Evolutionary conservation across 108 stramenopile species (phyloP).

Genomic region (Epipyxis sp.): DNA sequence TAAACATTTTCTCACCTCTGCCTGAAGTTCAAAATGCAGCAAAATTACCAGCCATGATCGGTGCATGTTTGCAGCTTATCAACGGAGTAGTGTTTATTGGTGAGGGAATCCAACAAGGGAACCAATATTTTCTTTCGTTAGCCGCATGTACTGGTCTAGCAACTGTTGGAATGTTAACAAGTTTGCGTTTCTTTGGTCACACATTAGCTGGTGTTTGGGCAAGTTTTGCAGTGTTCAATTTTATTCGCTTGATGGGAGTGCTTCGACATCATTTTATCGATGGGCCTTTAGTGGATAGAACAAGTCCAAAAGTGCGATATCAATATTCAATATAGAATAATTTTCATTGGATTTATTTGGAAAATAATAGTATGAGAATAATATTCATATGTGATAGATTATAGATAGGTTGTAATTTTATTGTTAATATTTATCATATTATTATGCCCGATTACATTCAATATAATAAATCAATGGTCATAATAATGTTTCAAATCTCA

Average conservation of each 20-base stretch:
- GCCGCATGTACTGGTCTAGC: conserved; percentile 69
- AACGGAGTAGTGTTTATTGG: conserved; percentile 82
- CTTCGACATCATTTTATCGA: conserved; percentile 61
- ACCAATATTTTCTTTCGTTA: conserved; percentile 59
- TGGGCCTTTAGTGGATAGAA: neutral
- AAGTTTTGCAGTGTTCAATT: conserved; percentile 77
- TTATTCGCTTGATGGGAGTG: conserved; percentile 66
- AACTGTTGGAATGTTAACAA: conserved; percentile 64
- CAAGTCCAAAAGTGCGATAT: no score
- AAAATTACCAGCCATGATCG: conserved; percentile 67
- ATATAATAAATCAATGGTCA: no score
- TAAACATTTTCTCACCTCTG: conserved; percentile 70
- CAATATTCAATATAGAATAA: no score
- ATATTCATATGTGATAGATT: no score
- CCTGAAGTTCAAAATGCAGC: conserved; percentile 76
- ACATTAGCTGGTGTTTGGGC: conserved; percentile 66
- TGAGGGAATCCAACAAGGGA: conserved; percentile 71
- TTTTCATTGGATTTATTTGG: no score
- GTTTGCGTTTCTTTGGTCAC: conserved; percentile 63
- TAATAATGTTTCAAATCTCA: no score
- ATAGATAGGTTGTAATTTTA: no score
- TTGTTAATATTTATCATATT: no score
- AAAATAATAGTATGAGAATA: no score
- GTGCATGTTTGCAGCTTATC: conserved; percentile 70
- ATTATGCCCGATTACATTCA: no score